Percentiles rank a stretch among this genome's conserved stretches.
These are phyloP conservation scores for Endoconidiophora laricicola DNA, from an alignment of 2,329 filamentous ascomycete genomes.

Conservation along the genomic window DNA sequence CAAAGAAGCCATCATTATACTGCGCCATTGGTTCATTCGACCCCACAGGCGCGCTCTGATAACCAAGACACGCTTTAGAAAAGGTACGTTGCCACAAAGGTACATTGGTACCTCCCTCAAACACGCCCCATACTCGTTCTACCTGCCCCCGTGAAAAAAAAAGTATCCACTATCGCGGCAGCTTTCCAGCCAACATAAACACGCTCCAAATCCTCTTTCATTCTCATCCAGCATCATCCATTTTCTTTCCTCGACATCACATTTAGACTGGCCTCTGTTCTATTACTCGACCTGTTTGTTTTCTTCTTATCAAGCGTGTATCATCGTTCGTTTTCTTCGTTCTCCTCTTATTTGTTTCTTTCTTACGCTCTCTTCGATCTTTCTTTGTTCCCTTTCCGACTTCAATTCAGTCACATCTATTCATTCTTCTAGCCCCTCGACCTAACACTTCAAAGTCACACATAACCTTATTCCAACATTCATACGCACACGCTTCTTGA, in stretches of 20 bases:
- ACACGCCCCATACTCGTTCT: conserved; percentile 11
- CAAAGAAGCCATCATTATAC: too few species aligned
- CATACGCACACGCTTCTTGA: too few species aligned
- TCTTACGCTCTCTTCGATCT: conserved; percentile 12
- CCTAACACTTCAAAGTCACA: neutral
- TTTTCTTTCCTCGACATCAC: conserved; percentile 1
- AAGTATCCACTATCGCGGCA: conserved; percentile 13
- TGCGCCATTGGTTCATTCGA: neutral
- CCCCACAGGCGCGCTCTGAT: conserved; percentile 11
- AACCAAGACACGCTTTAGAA: conserved; percentile 10
- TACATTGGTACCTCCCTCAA: conserved; percentile 10
- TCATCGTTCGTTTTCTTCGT: conserved; percentile 15
- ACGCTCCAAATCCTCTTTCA: conserved; percentile 8
- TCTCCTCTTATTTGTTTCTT: conserved; percentile 15
- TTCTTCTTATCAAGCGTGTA: conserved; percentile 12
- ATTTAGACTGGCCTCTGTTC: conserved; percentile 8
- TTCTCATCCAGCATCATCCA: conserved; percentile 4
- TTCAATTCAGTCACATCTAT: conserved; percentile 14
- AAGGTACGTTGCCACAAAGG: conserved; percentile 19
- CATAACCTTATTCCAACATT: neutral
- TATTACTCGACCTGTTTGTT: conserved; percentile 10
- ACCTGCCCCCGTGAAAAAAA: conserved; percentile 4
- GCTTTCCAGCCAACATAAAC: conserved; percentile 13
- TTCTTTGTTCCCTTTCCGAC: conserved; percentile 15
- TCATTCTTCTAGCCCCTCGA: conserved; percentile 1